Base-by-base conservation (phyloP, 768 basidiomycete species). In the Suillus discolor region DNA sequence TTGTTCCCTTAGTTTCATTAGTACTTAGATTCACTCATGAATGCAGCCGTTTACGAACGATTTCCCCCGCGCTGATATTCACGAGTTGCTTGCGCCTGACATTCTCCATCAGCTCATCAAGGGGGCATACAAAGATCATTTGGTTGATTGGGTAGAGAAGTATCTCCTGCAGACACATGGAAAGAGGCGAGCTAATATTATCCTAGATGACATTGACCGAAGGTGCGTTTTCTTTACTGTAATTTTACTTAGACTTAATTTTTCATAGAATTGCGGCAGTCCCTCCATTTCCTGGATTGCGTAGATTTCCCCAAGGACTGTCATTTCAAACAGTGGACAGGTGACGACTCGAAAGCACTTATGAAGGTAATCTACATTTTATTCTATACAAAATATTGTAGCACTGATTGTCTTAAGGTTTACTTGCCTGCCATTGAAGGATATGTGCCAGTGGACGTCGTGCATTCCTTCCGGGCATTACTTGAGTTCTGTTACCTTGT, bases 121-220 rank as follows among this genome's bases (percentile, higher is more conserved):
- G 66, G 84, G 84, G 0, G 63, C 82, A 1, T 81, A 83, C 74
- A 81, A 81, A 60, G 78, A 83, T 62, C 83, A 84, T 61, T 62
- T 81, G 2, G 72, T 78, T 0, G 72, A 68, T 2, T 84, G 83
- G 81, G 45, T 47, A n/a, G 45, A 47, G n/a, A 47, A 47, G 12
- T 47, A 47, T 11, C 45, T 47, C 45, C n/a, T 31, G 53, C 65
- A 49, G 62, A 16, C 7, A 36, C 63, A 15, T 54, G 65, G 71
- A 68, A 70, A 41, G 80, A 81, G 67, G 71, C 84, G 34, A 77
- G 78, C 44, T 85, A 89, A 63, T 88, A 93, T 66, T 85, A 47
- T 47, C 6, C n/a, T 47, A n/a, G 45, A 47, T 12, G 45, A 47
- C 6, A 47, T 66, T 66, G 65, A 66, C 61, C 6, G 25, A 39